Evolutionary conservation across 805 yeast genomes (phyloP).

Genomic region (Middelhovenomyces tepae): DNA sequence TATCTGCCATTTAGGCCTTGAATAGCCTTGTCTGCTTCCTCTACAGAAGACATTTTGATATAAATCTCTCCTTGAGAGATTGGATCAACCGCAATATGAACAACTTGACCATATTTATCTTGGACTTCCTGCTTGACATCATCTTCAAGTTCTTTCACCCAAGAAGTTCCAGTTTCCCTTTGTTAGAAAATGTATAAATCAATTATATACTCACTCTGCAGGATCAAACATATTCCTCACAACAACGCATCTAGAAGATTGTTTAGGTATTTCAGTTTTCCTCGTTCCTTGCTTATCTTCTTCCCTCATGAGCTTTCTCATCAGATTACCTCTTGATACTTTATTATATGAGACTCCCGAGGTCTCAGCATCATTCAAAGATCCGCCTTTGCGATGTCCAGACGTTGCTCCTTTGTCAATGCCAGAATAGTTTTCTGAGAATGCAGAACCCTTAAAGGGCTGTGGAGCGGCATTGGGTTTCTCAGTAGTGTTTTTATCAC

Average conservation of each 20-base stretch:
- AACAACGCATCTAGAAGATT: constrained; percentile 22
- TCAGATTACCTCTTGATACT: constrained; percentile 23
- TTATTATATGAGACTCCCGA: constrained; percentile 15
- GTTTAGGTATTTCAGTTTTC: constrained; percentile 4
- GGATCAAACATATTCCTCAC: constrained; percentile 28
- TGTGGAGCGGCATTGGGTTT: neutral
- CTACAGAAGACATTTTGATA: constrained; percentile 17
- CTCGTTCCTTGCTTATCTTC: constrained; percentile 17
- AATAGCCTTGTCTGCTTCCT: constrained; percentile 3
- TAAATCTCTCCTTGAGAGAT: constrained; percentile 25
- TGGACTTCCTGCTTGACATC: constrained; percentile 30
- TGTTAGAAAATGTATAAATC: neutral
- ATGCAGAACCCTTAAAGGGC: neutral
- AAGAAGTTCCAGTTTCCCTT: constrained; percentile 26
- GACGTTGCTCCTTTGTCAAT: neutral
- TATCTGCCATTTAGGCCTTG: constrained; percentile 26
- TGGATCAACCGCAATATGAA: constrained; percentile 24
- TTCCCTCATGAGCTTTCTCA: constrained; percentile 25
- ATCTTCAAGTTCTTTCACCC: constrained; percentile 28
- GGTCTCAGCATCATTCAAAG: constrained; percentile 18
- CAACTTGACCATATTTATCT: constrained; percentile 27
- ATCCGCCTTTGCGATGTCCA: neutral
- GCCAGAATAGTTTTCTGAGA: neutral
- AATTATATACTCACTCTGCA: constrained; percentile 16
- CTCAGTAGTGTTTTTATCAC: too few relatives aligned